Evolutionary conservation across 2,329 filamentous ascomycete species (phyloP), one percentile per base, ranked within the genome.

Genomic region (Cercospora berteroae): DNA sequence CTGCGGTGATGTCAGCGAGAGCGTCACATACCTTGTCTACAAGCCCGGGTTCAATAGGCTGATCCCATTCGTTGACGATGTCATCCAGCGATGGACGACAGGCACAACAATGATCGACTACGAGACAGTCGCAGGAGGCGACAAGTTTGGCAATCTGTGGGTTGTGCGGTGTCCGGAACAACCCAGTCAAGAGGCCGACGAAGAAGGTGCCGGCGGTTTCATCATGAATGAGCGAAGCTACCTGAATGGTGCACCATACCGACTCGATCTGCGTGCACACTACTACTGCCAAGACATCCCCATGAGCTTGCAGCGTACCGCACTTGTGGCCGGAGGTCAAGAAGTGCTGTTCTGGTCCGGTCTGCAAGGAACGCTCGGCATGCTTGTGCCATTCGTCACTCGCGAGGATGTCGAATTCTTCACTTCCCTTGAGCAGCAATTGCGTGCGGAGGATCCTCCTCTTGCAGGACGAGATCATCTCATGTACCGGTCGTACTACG

Each of bases 131-230:
- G 94, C 93, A 2, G 95, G 94, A 39, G 94, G 94, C 39, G 95
- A 99, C 82, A 98, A 97, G 77, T 99, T 99, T 72, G 96, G 95
- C 68, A 99, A 99, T 75, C 81, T 99, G 16, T 99, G 93, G 89
- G 87, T 99, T 55, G 85, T 99, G 31, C 90, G 95, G 58, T 95
- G 92, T 75, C 93, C 94, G 0, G 84, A 89, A 68, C 95, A 96
- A 78, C 89, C 90, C 7, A 96, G 92, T 42, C 90, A 93, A 71
- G 92, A 96, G 77, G 91, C 93, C 0, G 95, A 99, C 74, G 95
- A 97, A 78, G 92, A 96, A 68, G 92, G 92, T 57, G 92, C 92
- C 3, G 94, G 94, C 13, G 89, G 93, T 2, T 94, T 97, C 80
- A 87, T 99, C n/a, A 85, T 92, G 29, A 94, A 99, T 74, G 93